Percentiles rank a stretch among this genome's conserved stretches.
Evolutionary conservation across 1,139 yeast species (phyloP).

Genomic region (Yamadazyma sp.): DNA sequence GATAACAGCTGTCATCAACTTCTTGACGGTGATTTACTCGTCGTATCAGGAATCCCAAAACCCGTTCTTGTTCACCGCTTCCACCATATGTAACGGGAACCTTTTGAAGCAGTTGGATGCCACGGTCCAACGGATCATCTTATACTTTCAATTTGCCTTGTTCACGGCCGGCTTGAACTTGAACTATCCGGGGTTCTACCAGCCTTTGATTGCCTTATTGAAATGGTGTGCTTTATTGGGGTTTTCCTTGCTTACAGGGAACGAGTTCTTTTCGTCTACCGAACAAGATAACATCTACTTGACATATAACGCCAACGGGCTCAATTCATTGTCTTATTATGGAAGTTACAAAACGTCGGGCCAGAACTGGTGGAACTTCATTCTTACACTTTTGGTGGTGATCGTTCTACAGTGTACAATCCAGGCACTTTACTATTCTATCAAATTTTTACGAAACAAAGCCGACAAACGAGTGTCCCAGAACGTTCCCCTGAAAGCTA

Average conservation of each 20-base stretch:
- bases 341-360: conserved; percentile 25
- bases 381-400: conserved; percentile 34
- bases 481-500: conserved; percentile 11
- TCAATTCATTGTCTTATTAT: conserved; percentile 30
- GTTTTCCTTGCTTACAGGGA: conserved; percentile 20
- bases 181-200: conserved; percentile 64
- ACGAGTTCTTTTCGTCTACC: conserved; percentile 12
- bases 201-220: conserved; percentile 48
- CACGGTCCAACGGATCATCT: conserved; percentile 46
- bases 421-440: conserved; percentile 17
- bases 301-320: conserved; percentile 34
- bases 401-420: conserved; percentile 21
- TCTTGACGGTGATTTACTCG: conserved; percentile 47
- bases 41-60: conserved; percentile 65
- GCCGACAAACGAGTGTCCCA: conserved; percentile 1
- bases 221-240: conserved; percentile 42
- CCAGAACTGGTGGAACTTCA: conserved; percentile 46
- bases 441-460: conserved; percentile 4
- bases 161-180: conserved; percentile 58
- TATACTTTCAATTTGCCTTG: conserved; percentile 58
- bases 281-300: conserved; percentile 35
- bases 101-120: conserved; percentile 60
- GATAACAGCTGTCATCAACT: conserved; percentile 42
- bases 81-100: conserved; percentile 61
- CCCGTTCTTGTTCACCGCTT: conserved; percentile 56